Evolutionary conservation across 1,139 yeast species (phyloP), one percentile per base, ranked within the genome.

Genomic region (Kodamaea fungicola): DNA sequence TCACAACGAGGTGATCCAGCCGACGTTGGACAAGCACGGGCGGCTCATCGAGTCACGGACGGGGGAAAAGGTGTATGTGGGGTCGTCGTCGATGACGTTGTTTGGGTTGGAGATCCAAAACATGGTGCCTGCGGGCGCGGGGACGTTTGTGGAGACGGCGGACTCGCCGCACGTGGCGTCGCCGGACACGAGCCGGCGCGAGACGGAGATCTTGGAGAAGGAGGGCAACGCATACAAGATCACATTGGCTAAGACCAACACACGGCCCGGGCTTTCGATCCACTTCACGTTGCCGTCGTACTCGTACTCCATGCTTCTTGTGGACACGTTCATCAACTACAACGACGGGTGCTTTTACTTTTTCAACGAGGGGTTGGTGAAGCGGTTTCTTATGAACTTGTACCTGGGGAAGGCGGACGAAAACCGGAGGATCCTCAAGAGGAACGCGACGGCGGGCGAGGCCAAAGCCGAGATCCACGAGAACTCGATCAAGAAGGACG

Each of bases 301-400:
- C 48, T 79, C 88, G 2, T 82, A 83, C 51, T 92, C 95, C 5
- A 74, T 83, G 74, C 59, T 81, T 9, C 64, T 85, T 40, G 84
- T 84, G 10, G 92, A 83, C 50, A 80, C 87, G 0, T 86, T 86
- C 49, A 76, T 85, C 42, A 80, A 82, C 37, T 86, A 83, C 53
- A 82, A 86, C 50, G 92, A 84, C 54, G 94, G 92, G 1, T 84
- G 95, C 50, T 87, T 85, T 56, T 87, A 87, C 59, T 86, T 86
- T 52, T 84, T 86, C 63, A 87, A 87, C 54, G 90, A 84, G 53
- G 94, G 94, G 0, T 54, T 83, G 23, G 86, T 83, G 22, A 83
- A 83, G 52, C 74, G 76, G 44, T 81, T 78, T 44, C 55, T 83
- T 35, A 74, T 78, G 63, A 72, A 80, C 42, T 66, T 83, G 24